Evolutionary conservation across 805 yeast species (phyloP).

Genomic region (Yarrowia sp.): DNA sequence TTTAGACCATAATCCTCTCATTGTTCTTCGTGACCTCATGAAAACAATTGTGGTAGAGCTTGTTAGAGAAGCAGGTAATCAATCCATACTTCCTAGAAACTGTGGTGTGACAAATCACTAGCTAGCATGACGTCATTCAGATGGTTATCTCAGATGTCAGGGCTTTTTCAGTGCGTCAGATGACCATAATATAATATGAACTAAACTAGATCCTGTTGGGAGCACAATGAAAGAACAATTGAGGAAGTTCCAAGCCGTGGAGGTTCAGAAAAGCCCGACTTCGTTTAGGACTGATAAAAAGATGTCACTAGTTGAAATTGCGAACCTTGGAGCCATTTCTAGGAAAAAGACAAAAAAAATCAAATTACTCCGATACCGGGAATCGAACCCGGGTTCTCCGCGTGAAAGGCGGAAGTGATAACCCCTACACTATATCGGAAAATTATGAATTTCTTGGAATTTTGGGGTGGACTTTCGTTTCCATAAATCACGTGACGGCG

Average conservation of each 20-base stretch:
- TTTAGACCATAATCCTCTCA: not conserved
- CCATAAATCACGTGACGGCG: not conserved
- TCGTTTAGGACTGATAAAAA: too few relatives aligned
- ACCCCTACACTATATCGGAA: conserved; percentile 41
- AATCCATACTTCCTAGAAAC: too few relatives aligned
- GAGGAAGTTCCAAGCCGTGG: not conserved
- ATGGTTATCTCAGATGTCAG: not conserved
- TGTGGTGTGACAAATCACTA: too few relatives aligned
- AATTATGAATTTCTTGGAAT: not conserved
- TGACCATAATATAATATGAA: conserved; percentile 6
- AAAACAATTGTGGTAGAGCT: too few relatives aligned
- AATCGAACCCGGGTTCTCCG: conserved; percentile 39
- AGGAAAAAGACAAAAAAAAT: not conserved
- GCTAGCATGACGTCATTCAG: not conserved
- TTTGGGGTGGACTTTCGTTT: not conserved
- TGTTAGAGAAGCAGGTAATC: too few relatives aligned
- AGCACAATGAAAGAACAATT: not conserved
- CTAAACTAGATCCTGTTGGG: conserved; percentile 6
- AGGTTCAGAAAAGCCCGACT: too few relatives aligned
- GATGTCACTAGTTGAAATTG: too few relatives aligned
- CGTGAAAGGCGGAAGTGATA: conserved; percentile 39
- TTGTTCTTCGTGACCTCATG: not conserved
- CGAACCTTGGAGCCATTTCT: too few relatives aligned
- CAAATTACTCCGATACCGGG: conserved; percentile 39
- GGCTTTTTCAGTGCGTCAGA: not conserved